Percentiles rank a stretch among this genome's conserved stretches.
Conservation (phyloP, 2,329 filamentous ascomycete genomes). For the Botryotinia calthae region DNA sequence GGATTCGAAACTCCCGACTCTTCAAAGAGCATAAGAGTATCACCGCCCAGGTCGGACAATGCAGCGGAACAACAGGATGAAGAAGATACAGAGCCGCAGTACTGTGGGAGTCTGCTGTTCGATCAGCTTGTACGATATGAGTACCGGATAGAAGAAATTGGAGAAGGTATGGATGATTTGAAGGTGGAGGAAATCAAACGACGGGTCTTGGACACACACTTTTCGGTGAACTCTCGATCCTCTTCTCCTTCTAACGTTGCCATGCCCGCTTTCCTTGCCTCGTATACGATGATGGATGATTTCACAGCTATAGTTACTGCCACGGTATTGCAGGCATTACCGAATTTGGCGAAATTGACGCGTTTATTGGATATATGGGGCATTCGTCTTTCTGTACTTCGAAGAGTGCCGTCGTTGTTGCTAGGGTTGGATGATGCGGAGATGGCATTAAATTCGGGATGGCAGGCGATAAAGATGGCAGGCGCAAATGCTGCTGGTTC, state of each 20-base stretch:
- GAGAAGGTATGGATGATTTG: slow-evolving; percentile 63
- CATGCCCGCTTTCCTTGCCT: slow-evolving; percentile 44
- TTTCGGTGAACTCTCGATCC: slow-evolving; percentile 57
- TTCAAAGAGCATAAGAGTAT: slow-evolving; percentile 44
- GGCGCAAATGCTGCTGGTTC: slow-evolving; percentile 22
- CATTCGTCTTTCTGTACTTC: slow-evolving; percentile 70
- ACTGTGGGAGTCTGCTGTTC: slow-evolving; percentile 63
- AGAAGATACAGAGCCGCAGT: slow-evolving; percentile 27
- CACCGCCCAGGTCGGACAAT: slow-evolving; percentile 29
- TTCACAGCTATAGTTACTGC: slow-evolving; percentile 87
- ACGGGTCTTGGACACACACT: slow-evolving; percentile 80
- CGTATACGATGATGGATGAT: slow-evolving; percentile 77
- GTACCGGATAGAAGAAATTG: slow-evolving; percentile 70
- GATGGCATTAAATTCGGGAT: slow-evolving; percentile 62
- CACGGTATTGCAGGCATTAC: slow-evolving; percentile 84
- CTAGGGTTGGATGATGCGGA: slow-evolving; percentile 64
- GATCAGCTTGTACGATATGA: slow-evolving; percentile 67
- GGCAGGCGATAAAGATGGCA: slow-evolving; percentile 55
- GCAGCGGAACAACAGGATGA: slow-evolving; percentile 12
- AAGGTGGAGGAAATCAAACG: slow-evolving; percentile 85
- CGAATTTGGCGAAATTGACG: slow-evolving; percentile 71
- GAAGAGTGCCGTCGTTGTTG: slow-evolving; percentile 68
- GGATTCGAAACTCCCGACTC: slow-evolving; percentile 53
- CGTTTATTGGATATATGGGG: slow-evolving; percentile 76
- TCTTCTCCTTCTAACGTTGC: slow-evolving; percentile 47